Base-by-base conservation (phyloP, 202 grass and related monocot genomes). In the Alloteropsis angusta region DNA sequence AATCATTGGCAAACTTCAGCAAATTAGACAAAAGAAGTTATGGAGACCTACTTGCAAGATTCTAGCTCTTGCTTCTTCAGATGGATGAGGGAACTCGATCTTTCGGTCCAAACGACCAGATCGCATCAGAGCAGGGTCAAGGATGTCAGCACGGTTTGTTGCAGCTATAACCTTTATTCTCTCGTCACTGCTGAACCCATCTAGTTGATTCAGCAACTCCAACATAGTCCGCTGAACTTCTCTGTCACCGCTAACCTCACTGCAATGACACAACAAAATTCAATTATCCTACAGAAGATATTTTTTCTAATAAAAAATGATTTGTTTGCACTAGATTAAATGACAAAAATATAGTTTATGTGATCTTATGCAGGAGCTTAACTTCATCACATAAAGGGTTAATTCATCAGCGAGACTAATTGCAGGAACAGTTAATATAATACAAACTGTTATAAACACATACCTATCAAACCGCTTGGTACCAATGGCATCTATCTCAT, bases 1-100 rank as follows among this genome's bases (percentile, higher is more conserved):
- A n/a, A n/a, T n/a, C n/a, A n/a, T n/a, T n/a, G n/a, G n/a, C n/a
- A n/a, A n/a, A n/a, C n/a, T n/a, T n/a, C n/a, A n/a, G n/a, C n/a
- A n/a, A n/a, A n/a, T n/a, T n/a, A n/a, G n/a, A n/a, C n/a, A n/a
- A n/a, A n/a, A n/a, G n/a, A n/a, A n/a, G n/a, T n/a, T n/a, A n/a
- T n/a, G n/a, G n/a, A n/a, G n/a, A n/a, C n/a, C n/a, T n/a, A 94
- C 95, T 71, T 98, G 95, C 84, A 98, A 83, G 57, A 98, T 98
- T 74, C 89, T 87, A 61, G 81, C 89, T 72, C 95, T 75, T 60
- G 92, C 95, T 83, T 98, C 89, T 74, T 93, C 89, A 35, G 92
- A 79, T 21, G 95, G 92, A 77, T 90, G 87, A 83, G 92, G 95
- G 70, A 98, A 94, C 87, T 98, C 91, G 60, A 98, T 98, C 77